These are phyloP conservation scores for Yarrowia sp. DNA, from an alignment of 805 yeast species.

Conservation along the genomic window DNA sequence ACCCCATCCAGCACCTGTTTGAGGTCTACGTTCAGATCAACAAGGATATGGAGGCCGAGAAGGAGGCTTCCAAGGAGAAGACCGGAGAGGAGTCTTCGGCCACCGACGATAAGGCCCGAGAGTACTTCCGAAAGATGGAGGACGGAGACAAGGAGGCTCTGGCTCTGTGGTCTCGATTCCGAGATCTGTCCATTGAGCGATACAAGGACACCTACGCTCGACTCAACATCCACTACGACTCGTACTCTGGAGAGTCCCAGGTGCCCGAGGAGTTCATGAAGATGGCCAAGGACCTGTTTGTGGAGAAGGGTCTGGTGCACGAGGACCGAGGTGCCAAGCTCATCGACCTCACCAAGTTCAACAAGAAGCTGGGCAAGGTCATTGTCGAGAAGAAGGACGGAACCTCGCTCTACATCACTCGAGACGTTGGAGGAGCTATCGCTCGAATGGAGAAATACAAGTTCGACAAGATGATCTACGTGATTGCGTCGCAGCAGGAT, in stretches of 20 bases:
- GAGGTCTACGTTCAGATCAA: conserved; percentile 91
- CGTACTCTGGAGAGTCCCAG: conserved; percentile 95
- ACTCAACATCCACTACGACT: conserved; percentile 85
- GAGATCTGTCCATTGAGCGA: conserved; percentile 86
- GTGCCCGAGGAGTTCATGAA: conserved; percentile 77
- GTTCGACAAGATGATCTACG: conserved; percentile 96
- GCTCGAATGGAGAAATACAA: conserved; percentile 83
- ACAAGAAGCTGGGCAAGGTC: conserved; percentile 92
- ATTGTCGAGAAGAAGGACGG: conserved; percentile 95
- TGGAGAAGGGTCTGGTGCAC: conserved; percentile 71
- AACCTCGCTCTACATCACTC: conserved; percentile 88
- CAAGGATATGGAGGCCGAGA: conserved; percentile 71
- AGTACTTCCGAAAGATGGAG: conserved; percentile 89
- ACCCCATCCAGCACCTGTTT: conserved; percentile 94
- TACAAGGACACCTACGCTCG: conserved; percentile 90
- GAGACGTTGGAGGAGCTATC: conserved; percentile 97
- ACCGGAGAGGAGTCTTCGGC: conserved; percentile 60
- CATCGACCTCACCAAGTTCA: conserved; percentile 81
- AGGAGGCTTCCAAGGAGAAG: conserved; percentile 57
- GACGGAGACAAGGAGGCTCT: conserved; percentile 86
- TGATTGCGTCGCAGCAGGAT: conserved; percentile 96
- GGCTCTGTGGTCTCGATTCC: conserved; percentile 81
- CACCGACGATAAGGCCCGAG: conserved; percentile 85
- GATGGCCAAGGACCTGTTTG: conserved; percentile 65
- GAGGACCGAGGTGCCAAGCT: conserved; percentile 92